phyloP scores from a whole-genome alignment of 108 stramenopile species.

The Epithemia pelagica region DNA sequence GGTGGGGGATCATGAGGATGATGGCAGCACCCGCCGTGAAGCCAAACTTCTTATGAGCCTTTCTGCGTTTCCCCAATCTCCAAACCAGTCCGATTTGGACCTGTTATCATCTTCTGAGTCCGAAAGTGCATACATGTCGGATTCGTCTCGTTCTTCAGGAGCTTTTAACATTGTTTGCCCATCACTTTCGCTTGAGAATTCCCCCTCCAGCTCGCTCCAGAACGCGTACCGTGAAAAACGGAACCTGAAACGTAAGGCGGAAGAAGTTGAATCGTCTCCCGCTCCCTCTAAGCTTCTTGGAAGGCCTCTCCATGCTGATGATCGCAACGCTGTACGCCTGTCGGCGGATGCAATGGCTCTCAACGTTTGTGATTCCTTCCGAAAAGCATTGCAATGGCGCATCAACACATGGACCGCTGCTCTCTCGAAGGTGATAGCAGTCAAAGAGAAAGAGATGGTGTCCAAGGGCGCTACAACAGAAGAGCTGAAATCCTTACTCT shows the following conservation, averaged over 20 bases:
- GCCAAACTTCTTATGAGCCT: slow-evolving; percentile 80
- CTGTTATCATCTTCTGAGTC: background rate
- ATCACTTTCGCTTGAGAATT: slow-evolving; percentile 42
- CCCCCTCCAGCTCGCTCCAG: slow-evolving; percentile 1
- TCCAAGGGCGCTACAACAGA: slow-evolving; percentile 15
- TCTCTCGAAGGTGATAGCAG: slow-evolving; percentile 39
- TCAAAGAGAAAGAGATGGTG: slow-evolving; percentile 40
- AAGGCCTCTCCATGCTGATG: slow-evolving; percentile 51
- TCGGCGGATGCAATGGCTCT: slow-evolving; percentile 66
- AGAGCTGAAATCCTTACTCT: slow-evolving; percentile 17
- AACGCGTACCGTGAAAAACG: background rate
- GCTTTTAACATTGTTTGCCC: slow-evolving; percentile 43
- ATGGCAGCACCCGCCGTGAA: slow-evolving; percentile 53
- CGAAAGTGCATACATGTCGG: background rate
- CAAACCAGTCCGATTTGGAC: background rate
- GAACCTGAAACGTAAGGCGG: background rate
- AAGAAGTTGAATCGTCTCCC: slow-evolving; percentile 4
- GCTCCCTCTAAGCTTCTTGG: slow-evolving; percentile 48
- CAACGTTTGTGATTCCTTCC: slow-evolving; percentile 67
- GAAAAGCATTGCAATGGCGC: slow-evolving; percentile 72
- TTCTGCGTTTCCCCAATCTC: slow-evolving; percentile 21
- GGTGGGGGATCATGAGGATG: slow-evolving; percentile 15
- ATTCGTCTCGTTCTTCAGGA: slow-evolving; percentile 12
- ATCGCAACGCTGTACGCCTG: slow-evolving; percentile 56
- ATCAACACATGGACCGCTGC: slow-evolving; percentile 63